phyloP scores from a whole-genome alignment of 768 basidiomycete species.

The Lentinula raphanica region DNA sequence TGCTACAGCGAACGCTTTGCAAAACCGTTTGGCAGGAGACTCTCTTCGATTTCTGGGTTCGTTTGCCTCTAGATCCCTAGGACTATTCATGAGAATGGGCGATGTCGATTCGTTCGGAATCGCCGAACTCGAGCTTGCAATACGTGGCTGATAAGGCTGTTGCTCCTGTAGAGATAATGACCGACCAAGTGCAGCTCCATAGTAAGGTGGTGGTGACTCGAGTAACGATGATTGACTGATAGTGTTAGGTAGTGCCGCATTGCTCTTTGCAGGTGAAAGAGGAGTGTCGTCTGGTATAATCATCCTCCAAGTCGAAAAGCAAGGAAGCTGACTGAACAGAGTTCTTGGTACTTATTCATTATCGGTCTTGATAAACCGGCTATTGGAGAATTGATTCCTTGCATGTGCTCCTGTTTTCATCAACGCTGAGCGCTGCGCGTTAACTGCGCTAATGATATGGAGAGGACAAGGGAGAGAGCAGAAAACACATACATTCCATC shows the following conservation, averaged over 20 bases:
- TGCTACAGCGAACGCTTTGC: conserved; percentile 3
- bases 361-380: neutral
- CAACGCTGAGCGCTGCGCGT: neutral
- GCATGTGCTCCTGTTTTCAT: neutral
- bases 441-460: neutral
- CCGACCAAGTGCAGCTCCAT: neutral
- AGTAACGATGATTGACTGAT: no score
- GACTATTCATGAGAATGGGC: neutral
- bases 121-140: neutral
- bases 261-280: conserved; percentile 6
- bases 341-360: neutral
- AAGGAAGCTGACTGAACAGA: no score
- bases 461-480: no score
- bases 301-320: neutral
- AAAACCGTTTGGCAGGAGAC: neutral
- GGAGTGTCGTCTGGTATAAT: conserved; percentile 7
- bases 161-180: neutral
- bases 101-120: neutral
- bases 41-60: neutral
- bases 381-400: neutral
- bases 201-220: conserved; percentile 1
- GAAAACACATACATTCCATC: no score
- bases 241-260: neutral
- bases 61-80: neutral
- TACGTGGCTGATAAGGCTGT: neutral